Evolutionary conservation across 768 basidiomycete genomes (phyloP).

Genomic region (Phallus indusiatus): DNA sequence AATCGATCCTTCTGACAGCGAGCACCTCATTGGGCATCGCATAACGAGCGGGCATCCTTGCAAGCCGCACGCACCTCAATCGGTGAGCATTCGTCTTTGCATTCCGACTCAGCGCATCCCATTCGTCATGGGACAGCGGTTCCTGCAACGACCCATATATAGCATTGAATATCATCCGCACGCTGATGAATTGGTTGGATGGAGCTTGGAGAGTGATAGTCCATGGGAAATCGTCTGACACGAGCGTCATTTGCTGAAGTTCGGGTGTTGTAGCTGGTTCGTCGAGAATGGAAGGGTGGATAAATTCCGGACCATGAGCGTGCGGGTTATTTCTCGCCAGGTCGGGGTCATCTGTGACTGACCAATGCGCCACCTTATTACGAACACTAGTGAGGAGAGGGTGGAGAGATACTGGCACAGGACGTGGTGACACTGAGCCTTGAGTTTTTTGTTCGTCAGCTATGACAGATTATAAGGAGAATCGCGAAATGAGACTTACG

Average conservation of each 20-base stretch:
- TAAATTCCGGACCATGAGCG: background rate
- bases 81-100: background rate
- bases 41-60: background rate
- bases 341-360: background rate
- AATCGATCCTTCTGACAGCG: background rate
- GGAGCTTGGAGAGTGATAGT: background rate
- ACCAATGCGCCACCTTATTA: background rate
- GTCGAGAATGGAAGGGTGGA: background rate
- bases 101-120: background rate
- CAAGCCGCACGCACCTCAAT: constrained; percentile 1
- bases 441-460: background rate
- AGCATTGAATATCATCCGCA: background rate
- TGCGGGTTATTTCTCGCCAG: background rate
- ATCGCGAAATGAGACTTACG: background rate
- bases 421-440: background rate
- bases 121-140: background rate
- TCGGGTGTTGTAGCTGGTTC: background rate
- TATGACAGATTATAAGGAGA: background rate
- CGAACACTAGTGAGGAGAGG: background rate
- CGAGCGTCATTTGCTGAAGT: background rate
- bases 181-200: background rate
- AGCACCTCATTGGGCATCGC: background rate
- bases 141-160: constrained; percentile 4
- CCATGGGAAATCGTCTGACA: background rate
- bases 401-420: background rate